These are phyloP conservation scores for Capsicum baccatum DNA, from an alignment of 257 asterid genomes.

Conservation along the genomic window DNA sequence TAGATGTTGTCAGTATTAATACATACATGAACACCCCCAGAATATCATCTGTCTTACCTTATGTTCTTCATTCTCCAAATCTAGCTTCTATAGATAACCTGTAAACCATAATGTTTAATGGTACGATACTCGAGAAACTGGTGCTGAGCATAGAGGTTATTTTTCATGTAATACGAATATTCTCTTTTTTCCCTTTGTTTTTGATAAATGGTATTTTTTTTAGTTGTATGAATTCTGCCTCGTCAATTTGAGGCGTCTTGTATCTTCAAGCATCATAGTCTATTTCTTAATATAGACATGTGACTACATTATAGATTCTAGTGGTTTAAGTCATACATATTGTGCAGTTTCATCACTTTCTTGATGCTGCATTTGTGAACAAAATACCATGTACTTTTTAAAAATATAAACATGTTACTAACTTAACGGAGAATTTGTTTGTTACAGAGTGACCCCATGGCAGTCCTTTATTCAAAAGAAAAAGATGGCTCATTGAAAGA, in stretches of 20 bases:
- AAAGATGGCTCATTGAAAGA: slow-evolving; percentile 83
- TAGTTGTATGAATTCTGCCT: neutral
- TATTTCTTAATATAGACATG: neutral
- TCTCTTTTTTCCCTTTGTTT: neutral
- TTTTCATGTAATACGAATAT: neutral
- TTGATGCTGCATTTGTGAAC: slow-evolving; percentile 5
- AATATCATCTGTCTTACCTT: neutral
- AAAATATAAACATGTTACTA: slow-evolving; percentile 22
- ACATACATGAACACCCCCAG: neutral
- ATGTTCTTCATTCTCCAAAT: neutral
- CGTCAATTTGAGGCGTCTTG: neutral
- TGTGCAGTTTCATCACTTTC: slow-evolving; percentile 15
- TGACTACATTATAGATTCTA: neutral
- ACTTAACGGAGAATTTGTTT: slow-evolving; percentile 38
- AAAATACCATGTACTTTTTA: neutral
- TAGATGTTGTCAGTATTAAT: neutral
- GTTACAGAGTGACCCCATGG: slow-evolving; percentile 98
- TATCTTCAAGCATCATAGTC: slow-evolving; percentile 18
- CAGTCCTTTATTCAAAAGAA: slow-evolving; percentile 69
- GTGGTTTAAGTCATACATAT: slow-evolving; percentile 14
- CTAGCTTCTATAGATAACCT: slow-evolving; percentile 20
- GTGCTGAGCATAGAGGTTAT: neutral
- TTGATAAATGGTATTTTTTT: neutral
- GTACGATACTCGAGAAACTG: neutral
- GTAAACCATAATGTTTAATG: neutral